Base-by-base conservation (phyloP, 495 filamentous ascomycete species). In the Xylaria intraflava region DNA sequence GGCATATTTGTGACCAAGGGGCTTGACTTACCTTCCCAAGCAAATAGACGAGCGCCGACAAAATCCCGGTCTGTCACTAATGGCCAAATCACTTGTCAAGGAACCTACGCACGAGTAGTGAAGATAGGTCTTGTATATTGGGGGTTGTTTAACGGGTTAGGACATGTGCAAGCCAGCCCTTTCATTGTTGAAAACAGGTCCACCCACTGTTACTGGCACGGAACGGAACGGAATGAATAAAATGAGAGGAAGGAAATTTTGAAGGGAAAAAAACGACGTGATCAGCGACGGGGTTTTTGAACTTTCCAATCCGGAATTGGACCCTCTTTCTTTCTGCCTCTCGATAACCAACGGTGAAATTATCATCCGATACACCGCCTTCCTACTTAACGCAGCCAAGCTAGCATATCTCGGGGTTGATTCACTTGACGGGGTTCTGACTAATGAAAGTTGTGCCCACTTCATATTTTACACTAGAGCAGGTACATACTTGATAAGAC, bases 301-400 rank as follows among this genome's bases (percentile, higher is more conserved):
- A n/a, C n/a, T n/a, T n/a, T n/a, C n/a, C n/a, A n/a, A n/a, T n/a
- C n/a, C n/a, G n/a, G 27, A n/a, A n/a, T 41, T 14, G 16, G 22
- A 17, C n/a, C 6, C 40, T 26, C 26, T 46, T 33, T 51, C 41
- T 51, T 51, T 39, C 43, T 36, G 38, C 39, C 17, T 9, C 39
- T 17, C 20, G 16, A 22, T 16, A 11, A 33, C 36, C 39, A 47
- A 12, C 33, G 19, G 52, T 29, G 29, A 11, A 48, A 40, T 20
- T 31, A 58, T 65, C 55, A 60, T 65, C 62, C 62, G 56, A 2
- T 7, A 50, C 16, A 51, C 62, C 59, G 59, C 62, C 59, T 62
- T 55, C 61, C 55, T 3, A 43, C 42, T 54, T 35, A 8, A 27
- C 42, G 3, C 4, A 12, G 3, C 31, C 31, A 10, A 35, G 31